Evolutionary conservation across 768 basidiomycete species (phyloP), one percentile per base, ranked within the genome.

Genomic region (Kwoniella sp.): DNA sequence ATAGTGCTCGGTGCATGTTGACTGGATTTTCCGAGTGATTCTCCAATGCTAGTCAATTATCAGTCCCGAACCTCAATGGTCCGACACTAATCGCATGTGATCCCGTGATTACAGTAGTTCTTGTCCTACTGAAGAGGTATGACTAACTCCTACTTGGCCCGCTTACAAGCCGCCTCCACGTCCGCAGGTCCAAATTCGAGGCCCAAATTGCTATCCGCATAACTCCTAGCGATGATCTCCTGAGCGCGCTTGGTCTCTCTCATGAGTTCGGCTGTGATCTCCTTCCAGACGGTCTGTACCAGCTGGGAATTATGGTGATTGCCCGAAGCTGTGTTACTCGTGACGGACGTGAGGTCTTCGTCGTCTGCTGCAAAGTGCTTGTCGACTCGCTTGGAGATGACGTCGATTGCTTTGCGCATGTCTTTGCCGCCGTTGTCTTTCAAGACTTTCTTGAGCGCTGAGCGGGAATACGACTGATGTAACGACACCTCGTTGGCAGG

Each of bases 351-450:
- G 55, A 22, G 26, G 37, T 88, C 87, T 0, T 86, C 87, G 73
- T 93, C 91, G 5, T 89, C 89, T 74, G 69, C 57, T 12, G 62
- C 63, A 58, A 96, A 97, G 76, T 98, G 95, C 81, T 98, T 98
- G 81, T 95, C 92, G 29, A 98, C 91, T 11, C 95, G 87, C 77
- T 91, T 91, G 81, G 88, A 89, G 38, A 98, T 84, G 8, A 86
- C 86, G 61, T 97, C 95, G 57, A 95, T 83, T 66, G 90, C 85
- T 78, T 95, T 95, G 38, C 91, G 88, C 13, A 98, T 82, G 78
- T 98, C 95, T 81, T 96, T 98, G 41, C 87, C 82, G 67, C 86
- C 89, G 78, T 87, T 89, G 73, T 96, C 94, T 76, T 91, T 92
- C 55, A 92, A 82, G 15, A 90, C 85, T 75, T 91, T 92, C 80